phyloP scores from a whole-genome alignment of 257 asterid species.

The Plantago elongata region DNA sequence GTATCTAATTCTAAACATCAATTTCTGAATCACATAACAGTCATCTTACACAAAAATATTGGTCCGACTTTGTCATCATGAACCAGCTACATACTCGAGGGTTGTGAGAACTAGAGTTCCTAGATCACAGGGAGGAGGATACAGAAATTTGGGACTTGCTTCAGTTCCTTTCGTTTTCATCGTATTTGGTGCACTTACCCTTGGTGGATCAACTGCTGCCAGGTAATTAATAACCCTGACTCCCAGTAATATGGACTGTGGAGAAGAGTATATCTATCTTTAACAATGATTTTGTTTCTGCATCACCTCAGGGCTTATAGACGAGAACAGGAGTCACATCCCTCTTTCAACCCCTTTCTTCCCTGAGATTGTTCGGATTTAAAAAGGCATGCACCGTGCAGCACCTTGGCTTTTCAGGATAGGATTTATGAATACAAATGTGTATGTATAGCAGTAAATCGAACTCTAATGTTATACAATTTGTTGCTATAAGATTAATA shows the following conservation, averaged over 20 bases:
- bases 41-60: no score
- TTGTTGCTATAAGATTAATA: neutral
- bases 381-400: no score
- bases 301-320: constrained; percentile 47
- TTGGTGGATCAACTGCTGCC: constrained; percentile 63
- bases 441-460: neutral
- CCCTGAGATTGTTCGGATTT: constrained; percentile 30
- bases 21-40: no score
- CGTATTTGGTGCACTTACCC: constrained; percentile 41
- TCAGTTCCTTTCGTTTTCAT: constrained; percentile 53
- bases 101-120: constrained; percentile 53
- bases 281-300: neutral
- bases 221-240: constrained; percentile 30
- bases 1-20: no score
- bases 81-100: constrained; percentile 32
- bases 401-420: no score
- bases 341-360: constrained; percentile 71
- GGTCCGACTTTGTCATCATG: neutral
- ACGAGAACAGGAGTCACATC: constrained; percentile 47
- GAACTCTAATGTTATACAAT: neutral
- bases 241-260: no score
- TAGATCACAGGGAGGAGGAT: constrained; percentile 31
- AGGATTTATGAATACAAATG: no score
- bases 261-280: neutral
- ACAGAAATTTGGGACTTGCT: constrained; percentile 29